Base-by-base conservation (phyloP, 2,329 filamentous ascomycete genomes). In the Monosporascus sp. region DNA sequence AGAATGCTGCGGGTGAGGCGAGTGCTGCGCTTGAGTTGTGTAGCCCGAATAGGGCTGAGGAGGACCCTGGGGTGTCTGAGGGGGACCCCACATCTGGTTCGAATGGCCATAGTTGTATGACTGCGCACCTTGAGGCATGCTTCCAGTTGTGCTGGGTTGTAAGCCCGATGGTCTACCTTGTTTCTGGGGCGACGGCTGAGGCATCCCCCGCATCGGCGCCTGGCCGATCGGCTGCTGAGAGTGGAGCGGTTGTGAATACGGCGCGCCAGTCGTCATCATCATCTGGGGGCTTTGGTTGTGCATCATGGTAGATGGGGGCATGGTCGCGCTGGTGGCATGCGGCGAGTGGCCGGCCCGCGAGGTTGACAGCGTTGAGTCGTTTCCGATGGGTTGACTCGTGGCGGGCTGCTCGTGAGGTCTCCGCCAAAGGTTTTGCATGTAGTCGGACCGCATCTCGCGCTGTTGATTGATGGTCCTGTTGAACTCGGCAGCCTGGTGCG, bases 401-500 rank as follows among this genome's bases (percentile, higher is more conserved):
- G 74, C 69, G 26, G 89, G 85, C 55, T 88, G 84, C 66, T 97
- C 91, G 60, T 95, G 91, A 11, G 89, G 87, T 56, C 88, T 82
- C 59, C 87, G 83, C 88, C 92, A 97, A 59, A 91, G 81, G 52
- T 84, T 85, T 52, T 93, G 86, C 59, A 96, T 78, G 61, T 91
- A 95, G 54, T 92, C 86, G 55, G 79, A 82, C 54, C 94, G 88
- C 71, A 88, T 86, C 40, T 85, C 84, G 54, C 93, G 87, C 69
- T 92, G 88, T 62, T 88, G 82, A 64, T 88, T 91, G 50, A 97
- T 78, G 47, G 82, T 81, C 63, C 94, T 91, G 74, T 93, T 97
- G 74, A 88, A 96, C 62, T 97, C 93, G 54, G 91, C 90, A 19
- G 93, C 88, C 58, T 96, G 90, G 49, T 90, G 85, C 27, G 91